Conservation (phyloP, 495 filamentous ascomycete genomes). For the Tirmania nivea region DNA sequence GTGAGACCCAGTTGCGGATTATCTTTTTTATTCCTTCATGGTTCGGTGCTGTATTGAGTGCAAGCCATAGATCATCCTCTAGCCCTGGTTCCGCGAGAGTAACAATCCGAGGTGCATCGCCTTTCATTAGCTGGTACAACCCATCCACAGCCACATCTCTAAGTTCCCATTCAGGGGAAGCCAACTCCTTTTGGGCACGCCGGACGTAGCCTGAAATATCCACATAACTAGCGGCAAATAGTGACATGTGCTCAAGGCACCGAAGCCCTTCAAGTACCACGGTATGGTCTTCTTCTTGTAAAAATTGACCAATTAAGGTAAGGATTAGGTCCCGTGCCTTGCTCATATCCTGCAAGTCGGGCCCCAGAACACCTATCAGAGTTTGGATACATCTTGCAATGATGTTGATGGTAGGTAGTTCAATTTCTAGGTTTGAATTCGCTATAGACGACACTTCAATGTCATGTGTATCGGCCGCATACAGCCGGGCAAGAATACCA, state of each 20-base stretch:
- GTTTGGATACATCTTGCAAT: slow-evolving; percentile 83
- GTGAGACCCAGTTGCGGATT: slow-evolving; percentile 73
- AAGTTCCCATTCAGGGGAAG: slow-evolving; percentile 41
- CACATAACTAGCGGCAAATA: slow-evolving; percentile 77
- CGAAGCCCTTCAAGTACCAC: slow-evolving; percentile 54
- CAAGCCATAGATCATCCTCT: slow-evolving; percentile 81
- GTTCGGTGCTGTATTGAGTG: slow-evolving; percentile 51
- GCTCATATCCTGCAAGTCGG: slow-evolving; percentile 81
- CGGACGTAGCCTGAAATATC: slow-evolving; percentile 66
- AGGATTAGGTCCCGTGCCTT: slow-evolving; percentile 81
- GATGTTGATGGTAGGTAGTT: slow-evolving; percentile 55
- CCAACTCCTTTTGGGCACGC: slow-evolving; percentile 53
- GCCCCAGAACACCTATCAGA: slow-evolving; percentile 83
- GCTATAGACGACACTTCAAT: slow-evolving; percentile 53
- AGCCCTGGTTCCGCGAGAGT: slow-evolving; percentile 47
- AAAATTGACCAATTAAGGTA: slow-evolving; percentile 64
- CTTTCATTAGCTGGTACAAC: slow-evolving; percentile 84
- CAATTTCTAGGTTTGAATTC: slow-evolving; percentile 73
- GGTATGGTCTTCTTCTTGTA: slow-evolving; percentile 50
- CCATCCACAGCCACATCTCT: slow-evolving; percentile 68
- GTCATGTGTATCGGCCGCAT: slow-evolving; percentile 77
- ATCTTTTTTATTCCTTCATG: slow-evolving; percentile 61
- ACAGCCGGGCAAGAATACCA: slow-evolving; percentile 81
- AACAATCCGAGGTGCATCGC: slow-evolving; percentile 62
- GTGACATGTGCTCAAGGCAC: slow-evolving; percentile 73